Evolutionary conservation across 129 eudicot genomes (phyloP), one percentile per base, ranked within the genome.

Genomic region (Erigeron canadensis): DNA sequence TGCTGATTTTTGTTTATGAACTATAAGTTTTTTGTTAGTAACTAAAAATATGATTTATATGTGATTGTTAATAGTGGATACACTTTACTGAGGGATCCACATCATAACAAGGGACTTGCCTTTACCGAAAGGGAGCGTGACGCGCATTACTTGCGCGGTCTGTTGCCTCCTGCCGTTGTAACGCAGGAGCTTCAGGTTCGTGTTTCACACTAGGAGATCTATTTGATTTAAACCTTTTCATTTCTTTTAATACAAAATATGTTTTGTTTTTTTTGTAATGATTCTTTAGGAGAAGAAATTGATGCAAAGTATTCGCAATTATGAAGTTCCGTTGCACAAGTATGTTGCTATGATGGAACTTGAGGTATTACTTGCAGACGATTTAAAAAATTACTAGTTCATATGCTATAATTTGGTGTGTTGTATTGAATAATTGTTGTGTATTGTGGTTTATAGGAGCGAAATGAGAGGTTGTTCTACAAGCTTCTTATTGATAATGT

Each of bases 281-380:
- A 69, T 15, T 53, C 69, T 23, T 45, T 87, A 92, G 98, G 98
- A 85, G 88, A 93, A 84, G 84, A 93, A 85, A 72, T 55, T 89
- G 75, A 81, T 93, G 92, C 91, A 87, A 10, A 87, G 50, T 76
- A 80, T 93, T 47, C 91, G 98, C 60, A 87, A 71, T 41, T 93
- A 93, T 82, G 88, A 93, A 2, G 85, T 89, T 74, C 98, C 96
- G 50, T 77, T 89, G 70, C 96, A 93, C 84, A 87, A 82, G 55
- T 93, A 93, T 65, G 75, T 87, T 87, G 91, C 96, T 57, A 48
- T 93, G 90, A 93, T 93, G 96, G 98, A 89, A 81, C 91, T 93
- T 4, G 91, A 87, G 98, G 96, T 93, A 82, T 74, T 67, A 61
- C 28, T 38, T n/a, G 60, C 42, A 71, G 40, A 42, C 10, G 56